A percentile compares a stretch with the other conserved stretches of the same genome.
phyloP scores from a whole-genome alignment of 148 eudicot species.

The Camellia granthamiana region DNA sequence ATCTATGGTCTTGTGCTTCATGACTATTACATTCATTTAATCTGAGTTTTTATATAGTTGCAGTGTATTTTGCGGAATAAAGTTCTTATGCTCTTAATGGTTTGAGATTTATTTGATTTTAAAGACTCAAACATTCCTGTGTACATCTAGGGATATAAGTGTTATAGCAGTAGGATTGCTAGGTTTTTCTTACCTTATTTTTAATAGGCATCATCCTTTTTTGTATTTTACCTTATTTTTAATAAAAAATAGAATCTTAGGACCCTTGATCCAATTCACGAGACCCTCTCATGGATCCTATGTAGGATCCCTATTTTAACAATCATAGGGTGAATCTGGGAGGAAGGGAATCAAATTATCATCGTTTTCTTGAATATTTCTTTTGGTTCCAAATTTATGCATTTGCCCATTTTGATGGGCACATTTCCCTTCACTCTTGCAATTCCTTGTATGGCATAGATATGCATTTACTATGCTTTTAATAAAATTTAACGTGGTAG shows the following conservation, averaged over 20 bases:
- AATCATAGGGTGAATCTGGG: too few species aligned
- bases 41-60: background rate
- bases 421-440: background rate
- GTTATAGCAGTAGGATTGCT: too few species aligned
- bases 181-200: too few species aligned
- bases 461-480: background rate
- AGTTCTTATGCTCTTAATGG: constrained; percentile 1
- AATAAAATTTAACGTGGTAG: background rate
- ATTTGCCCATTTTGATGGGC: background rate
- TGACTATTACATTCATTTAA: background rate
- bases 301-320: too few species aligned
- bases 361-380: background rate
- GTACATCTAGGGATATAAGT: background rate
- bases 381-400: background rate
- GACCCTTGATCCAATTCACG: too few species aligned
- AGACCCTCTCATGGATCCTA: too few species aligned
- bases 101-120: background rate
- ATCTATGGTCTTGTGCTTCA: constrained; percentile 2
- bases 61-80: background rate
- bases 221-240: too few species aligned
- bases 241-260: too few species aligned
- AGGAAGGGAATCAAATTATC: background rate
- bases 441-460: background rate
- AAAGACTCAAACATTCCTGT: background rate
- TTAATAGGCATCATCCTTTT: too few species aligned